Conservation (phyloP, 148 eudicot species). For the Rhododendron griersonianum region DNA sequence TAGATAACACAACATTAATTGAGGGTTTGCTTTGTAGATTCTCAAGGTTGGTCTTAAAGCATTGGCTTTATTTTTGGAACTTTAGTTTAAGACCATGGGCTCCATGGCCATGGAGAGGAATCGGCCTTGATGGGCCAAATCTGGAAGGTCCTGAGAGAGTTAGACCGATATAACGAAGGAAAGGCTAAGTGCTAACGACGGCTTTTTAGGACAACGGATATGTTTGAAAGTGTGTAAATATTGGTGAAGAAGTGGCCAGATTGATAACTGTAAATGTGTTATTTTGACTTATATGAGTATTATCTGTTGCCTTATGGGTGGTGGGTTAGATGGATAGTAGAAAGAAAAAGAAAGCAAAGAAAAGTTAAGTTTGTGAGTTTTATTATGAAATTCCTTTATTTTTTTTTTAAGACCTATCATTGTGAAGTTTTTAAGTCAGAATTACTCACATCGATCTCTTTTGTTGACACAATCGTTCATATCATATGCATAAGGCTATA, state of each 20-base stretch:
- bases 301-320: background rate
- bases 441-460: background rate
- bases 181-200: background rate
- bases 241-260: background rate
- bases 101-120: conserved; percentile 1
- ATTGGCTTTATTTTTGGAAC: conserved; percentile 40
- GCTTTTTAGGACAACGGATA: background rate
- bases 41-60: conserved; percentile 48
- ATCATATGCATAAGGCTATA: background rate
- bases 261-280: too few species aligned
- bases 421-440: background rate
- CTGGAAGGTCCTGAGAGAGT: background rate
- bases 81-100: conserved; percentile 41
- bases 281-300: background rate
- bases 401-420: background rate
- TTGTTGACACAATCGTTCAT: background rate
- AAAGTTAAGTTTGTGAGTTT: background rate
- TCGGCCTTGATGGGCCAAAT: background rate
- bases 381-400: too few species aligned
- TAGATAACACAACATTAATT: background rate
- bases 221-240: background rate
- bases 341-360: background rate
- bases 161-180: background rate
- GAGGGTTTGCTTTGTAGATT: conserved; percentile 39
- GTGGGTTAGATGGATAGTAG: background rate